Evolutionary conservation across 2,329 filamentous ascomycete species (phyloP), one percentile per base, ranked within the genome.

Genomic region (Trichothecium roseum): DNA sequence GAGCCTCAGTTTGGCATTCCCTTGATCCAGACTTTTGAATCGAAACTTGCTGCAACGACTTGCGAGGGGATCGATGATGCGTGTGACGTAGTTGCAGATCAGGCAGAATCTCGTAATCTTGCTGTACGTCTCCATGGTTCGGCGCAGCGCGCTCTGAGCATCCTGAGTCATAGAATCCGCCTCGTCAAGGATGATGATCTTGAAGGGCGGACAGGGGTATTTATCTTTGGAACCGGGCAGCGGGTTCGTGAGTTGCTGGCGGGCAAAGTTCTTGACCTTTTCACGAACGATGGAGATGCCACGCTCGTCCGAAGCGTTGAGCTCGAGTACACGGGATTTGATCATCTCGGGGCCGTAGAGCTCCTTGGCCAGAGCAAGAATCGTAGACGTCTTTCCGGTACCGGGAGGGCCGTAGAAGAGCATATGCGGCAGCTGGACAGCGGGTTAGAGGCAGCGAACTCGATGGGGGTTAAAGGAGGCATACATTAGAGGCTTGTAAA

Each of bases 151-250:
- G 40, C 79, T 84, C 65, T 98, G 91, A 10, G 91, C 91, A 62
- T 98, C 93, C 59, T 96, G 89, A 28, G 91, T 98, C 89, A 99
- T 96, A 46, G 83, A 91, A 57, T 99, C 91, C 46, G 91, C 91
- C 64, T 98, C 91, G 60, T 98, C 91, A 40, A 99, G 77, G 41
- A 99, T 86, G 54, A 98, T 89, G 55, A 99, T 94, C 66, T 98
- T 99, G 69, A 95, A 98, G 1, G 91, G 91, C 16, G 91, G 91
- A 55, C 89, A 96, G 1, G 91, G 88, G 52, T 94, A 95, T 53
- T 80, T 63, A 40, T 68, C 60, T 60, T 76, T 66, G 64, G 84
- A 74, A 48, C 78, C 65, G 42, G 79, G 61, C 1, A 85, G 78
- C 3, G 84, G 79, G 45, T 93, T 86, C 20, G 84, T 88, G 42